Evolutionary conservation across 139 green algal genomes (phyloP).

Genomic region (Penium margaritaceum): DNA sequence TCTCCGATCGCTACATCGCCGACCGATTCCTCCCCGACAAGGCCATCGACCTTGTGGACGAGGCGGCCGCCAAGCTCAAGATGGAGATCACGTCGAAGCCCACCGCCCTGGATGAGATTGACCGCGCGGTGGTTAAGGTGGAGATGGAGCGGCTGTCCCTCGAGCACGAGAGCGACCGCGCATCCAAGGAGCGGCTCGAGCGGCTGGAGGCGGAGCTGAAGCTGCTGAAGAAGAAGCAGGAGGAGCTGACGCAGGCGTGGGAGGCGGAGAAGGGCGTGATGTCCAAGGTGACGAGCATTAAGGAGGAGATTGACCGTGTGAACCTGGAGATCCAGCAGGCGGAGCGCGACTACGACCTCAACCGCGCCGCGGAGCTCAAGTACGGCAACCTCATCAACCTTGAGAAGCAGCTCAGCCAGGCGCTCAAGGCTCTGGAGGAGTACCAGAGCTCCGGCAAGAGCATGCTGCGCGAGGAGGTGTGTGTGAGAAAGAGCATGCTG

Average conservation of each 20-base stretch:
- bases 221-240: conserved; percentile 71
- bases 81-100: conserved; percentile 99
- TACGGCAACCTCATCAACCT: conserved; percentile 88
- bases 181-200: conserved; percentile 59
- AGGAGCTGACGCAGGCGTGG: conserved; percentile 68
- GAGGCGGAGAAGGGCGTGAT: conserved; percentile 63
- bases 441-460: conserved; percentile 42
- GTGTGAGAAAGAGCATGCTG: no score
- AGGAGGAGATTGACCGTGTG: conserved; percentile 87
- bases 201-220: conserved; percentile 70
- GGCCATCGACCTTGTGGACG: conserved; percentile 90
- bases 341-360: conserved; percentile 92
- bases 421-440: conserved; percentile 40
- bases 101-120: conserved; percentile 84
- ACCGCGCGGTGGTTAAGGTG: conserved; percentile 76
- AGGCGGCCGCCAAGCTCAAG: conserved; percentile 92
- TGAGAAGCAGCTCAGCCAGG: conserved; percentile 61
- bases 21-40: conserved; percentile 85
- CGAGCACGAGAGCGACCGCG: conserved; percentile 60
- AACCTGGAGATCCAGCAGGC: conserved; percentile 71
- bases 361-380: conserved; percentile 90
- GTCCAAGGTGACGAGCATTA: conserved; percentile 59
- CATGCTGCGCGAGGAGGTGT: conserved; percentile 89
- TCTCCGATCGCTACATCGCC: conserved; percentile 89
- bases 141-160: conserved; percentile 91